Evolutionary conservation across 768 basidiomycete species (phyloP), one percentile per base, ranked within the genome.

Genomic region (Floccularia luteovirens): DNA sequence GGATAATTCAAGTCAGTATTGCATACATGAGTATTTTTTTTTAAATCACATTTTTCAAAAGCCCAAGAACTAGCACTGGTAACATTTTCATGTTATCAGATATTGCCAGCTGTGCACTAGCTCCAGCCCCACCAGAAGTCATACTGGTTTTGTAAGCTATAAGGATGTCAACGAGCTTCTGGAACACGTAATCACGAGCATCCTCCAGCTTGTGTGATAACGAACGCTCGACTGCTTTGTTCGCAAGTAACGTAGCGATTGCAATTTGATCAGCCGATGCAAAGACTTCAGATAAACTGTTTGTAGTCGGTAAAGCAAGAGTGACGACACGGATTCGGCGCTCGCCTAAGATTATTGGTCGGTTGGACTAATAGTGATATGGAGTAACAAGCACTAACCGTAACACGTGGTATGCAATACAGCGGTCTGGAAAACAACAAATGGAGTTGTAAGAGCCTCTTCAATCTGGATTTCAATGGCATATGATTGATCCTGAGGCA

Each of bases 401-500:
- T 81, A 93, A 57, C 87, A 91, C 0, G 92, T 91, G 0, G 93
- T 96, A 58, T 97, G 92, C 17, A 98, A 70, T 14, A 97, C 82
- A 10, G 90, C 94, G 21, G 91, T 92, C 58, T 97, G 94, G 61
- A 97, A 69, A 24, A 96, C 92, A 31, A 96, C 90, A 53, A 90
- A 90, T 0, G 93, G 87, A 20, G 84, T 70, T 0, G 84, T 90
- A 48, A 98, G 74, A 24, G 86, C 85, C 58, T 98, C 94, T 58
- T 98, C 94, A 46, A 98, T 89, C 57, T 93, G 86, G 8, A 97
- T 70, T 58, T 98, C 94, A 52, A 98, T 93, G 8, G 85, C 84
- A 58, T 98, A 98, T 13, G 88, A 91, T 58, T 96, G 89, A 53
- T 98, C 92, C 52, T 87, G 80, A 12, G 94, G 91, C n/a, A 98